Base-by-base conservation (phyloP, 2,329 filamentous ascomycete species). In the Pleurostoma richardsiae region DNA sequence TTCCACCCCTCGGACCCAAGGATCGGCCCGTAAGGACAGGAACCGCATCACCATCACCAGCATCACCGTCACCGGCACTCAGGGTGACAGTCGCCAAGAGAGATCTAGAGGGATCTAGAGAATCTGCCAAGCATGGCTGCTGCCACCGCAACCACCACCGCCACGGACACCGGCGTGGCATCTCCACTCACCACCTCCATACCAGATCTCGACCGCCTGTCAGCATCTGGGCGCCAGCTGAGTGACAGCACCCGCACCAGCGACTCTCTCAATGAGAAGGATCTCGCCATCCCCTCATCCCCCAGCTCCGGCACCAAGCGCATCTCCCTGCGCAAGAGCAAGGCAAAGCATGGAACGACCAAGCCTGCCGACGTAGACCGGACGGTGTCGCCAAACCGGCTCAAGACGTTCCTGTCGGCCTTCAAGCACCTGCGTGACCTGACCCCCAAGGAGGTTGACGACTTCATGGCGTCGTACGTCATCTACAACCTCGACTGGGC, bases 401-500 rank as follows among this genome's bases (percentile, higher is more conserved):
- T 70, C 59, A 74, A 70, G 61, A 76, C 69, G 2, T 76, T 79
- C 49, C 64, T 71, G 59, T 64, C 63, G 43, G 68, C 75, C 4
- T 77, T 77, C 63, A 71, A 69, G 51, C 72, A 74, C 55, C 65
- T 79, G 39, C 64, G 65, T 49, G 65, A 73, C 53, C 62, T 79
- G 44, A 72, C 66, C 0, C 69, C 72, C 6, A 69, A 76, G 56
- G 62, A 79, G 50, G 73, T 79, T 3, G 71, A 77, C 46, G 74
- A 76, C 51, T 79, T 74, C 58, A 78, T 79, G 74, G 71, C 71
- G 3, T 78, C 74, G 4, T 79, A 79, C 50, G 67, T 76, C 55
- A 78, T 79, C 54, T 78, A 79, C 63, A 76, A 75, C 53, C 66
- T 77, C 1, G 75, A 79, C 60, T 79, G 75, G 75, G 72, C 67